phyloP scores from a whole-genome alignment of 2,329 filamentous ascomycete species.

The Phialemonium atrogriseum region DNA sequence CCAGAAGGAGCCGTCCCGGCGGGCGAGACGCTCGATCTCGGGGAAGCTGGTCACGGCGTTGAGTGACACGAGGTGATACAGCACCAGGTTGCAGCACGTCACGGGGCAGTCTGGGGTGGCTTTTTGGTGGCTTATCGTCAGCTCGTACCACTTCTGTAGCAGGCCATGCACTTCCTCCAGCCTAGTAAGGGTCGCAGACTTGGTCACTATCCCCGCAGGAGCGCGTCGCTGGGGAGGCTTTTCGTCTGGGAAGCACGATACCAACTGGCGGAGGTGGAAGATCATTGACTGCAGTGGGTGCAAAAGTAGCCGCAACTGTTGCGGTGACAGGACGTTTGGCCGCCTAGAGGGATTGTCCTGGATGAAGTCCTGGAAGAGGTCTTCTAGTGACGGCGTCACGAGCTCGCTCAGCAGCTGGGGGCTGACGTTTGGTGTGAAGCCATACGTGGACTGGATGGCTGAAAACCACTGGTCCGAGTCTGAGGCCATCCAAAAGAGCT shows the following conservation, averaged over 20 bases:
- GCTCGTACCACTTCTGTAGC: constrained; percentile 58
- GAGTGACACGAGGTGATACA: constrained; percentile 64
- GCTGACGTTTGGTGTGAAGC: constrained; percentile 38
- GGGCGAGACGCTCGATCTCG: constrained; percentile 58
- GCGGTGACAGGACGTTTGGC: constrained; percentile 33
- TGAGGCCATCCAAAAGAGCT: constrained; percentile 54
- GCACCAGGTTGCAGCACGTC: constrained; percentile 56
- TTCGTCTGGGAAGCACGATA: constrained; percentile 55
- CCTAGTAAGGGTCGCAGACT: no score
- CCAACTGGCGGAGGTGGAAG: constrained; percentile 55
- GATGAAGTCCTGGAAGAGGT: constrained; percentile 60
- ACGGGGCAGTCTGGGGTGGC: constrained; percentile 48
- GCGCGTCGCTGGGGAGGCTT: constrained; percentile 29
- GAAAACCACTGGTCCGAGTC: constrained; percentile 51
- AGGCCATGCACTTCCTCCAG: constrained; percentile 58
- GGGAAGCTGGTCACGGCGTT: constrained; percentile 61
- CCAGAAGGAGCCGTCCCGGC: constrained; percentile 49
- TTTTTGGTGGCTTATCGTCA: constrained; percentile 49
- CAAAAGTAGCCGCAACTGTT: constrained; percentile 58
- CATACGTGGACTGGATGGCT: constrained; percentile 50
- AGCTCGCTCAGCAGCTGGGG: constrained; percentile 43
- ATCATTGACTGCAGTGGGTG: constrained; percentile 61
- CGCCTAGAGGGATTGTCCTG: constrained; percentile 51
- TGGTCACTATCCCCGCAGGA: constrained; percentile 40
- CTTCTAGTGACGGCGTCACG: constrained; percentile 49